Base-by-base conservation (phyloP, 2,329 filamentous ascomycete species). In the Calcarisporium arbuscula region DNA sequence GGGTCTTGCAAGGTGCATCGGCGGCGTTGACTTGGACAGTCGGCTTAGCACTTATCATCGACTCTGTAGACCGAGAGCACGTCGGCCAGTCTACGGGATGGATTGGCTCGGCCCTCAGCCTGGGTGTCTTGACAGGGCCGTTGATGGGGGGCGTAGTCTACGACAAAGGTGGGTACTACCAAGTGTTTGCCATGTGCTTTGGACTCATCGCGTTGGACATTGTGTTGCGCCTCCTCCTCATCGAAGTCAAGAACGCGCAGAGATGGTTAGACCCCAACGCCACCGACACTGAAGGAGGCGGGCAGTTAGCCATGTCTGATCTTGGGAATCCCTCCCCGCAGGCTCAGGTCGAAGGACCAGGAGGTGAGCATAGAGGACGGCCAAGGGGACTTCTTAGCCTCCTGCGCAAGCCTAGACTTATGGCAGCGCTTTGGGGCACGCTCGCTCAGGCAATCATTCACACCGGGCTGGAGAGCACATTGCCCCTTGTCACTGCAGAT, bases 161-260 rank as follows among this genome's bases (percentile, higher is more conserved):
- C 28, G 46, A 47, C 14, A 46, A 46, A 14, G 53, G 48, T 4
- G 56, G 54, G 3, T 60, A 60, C 37, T 57, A 56, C 37, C 34
- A 53, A 12, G 53, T 60, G 17, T 60, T 56, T 39, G 49, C 49
- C 18, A 57, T 60, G 49, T 60, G 56, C 31, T 60, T 60, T 34
- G 56, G 52, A 8, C 43, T 60, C 3, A 45, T 60, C 20, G 51
- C 47, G 4, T 49, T 51, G 6, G 57, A 60, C 7, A 53, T 58
- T 32, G 32, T 43, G 3, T 37, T 60, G n/a, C 53, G 57, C 18
- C 36, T 60, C 6, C 30, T 43, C 27, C 51, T 60, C 17, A 50
- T 60, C 25, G 57, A 60, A 27, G 49, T 49, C 28, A 58, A 54
- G 36, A 43, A 51, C 7, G 52, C 54, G 12, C 52, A 47, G 27